Evolutionary conservation across 768 basidiomycete species (phyloP).

Genomic region (Boletus barrowsii): DNA sequence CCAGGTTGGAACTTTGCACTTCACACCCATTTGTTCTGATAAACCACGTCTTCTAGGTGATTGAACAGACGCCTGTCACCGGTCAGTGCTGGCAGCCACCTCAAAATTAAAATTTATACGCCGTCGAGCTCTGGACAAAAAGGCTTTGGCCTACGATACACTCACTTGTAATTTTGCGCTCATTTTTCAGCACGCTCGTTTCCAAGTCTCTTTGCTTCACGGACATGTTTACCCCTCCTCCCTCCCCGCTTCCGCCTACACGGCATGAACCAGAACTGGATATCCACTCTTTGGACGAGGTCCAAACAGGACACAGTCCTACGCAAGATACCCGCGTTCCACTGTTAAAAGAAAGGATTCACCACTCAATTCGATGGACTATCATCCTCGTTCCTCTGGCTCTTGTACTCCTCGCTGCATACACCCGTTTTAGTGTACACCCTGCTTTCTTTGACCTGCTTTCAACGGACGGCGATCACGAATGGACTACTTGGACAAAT

Average conservation of each 20-base stretch:
- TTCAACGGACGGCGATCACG: conserved; percentile 23
- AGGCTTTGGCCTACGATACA: conserved; percentile 13
- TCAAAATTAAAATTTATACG: background rate
- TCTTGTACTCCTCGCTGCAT: conserved; percentile 52
- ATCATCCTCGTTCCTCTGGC: conserved; percentile 54
- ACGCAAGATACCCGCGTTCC: background rate
- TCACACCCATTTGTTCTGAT: background rate
- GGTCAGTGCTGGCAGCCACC: background rate
- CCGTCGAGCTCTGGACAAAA: background rate
- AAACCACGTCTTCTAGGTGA: conserved; percentile 4
- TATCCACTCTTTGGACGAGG: background rate
- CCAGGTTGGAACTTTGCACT: conserved; percentile 4
- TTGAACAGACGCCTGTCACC: background rate
- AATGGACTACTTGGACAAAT: conserved; percentile 32
- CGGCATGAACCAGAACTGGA: conserved; percentile 5
- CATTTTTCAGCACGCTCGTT: conserved; percentile 32
- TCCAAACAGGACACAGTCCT: conserved; percentile 1
- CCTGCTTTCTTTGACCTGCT: conserved; percentile 45
- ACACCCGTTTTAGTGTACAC: conserved; percentile 50
- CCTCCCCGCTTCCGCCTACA: conserved; percentile 36
- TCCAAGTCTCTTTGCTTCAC: conserved; percentile 1
- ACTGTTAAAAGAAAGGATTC: conserved; percentile 37
- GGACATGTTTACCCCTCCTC: conserved; percentile 42
- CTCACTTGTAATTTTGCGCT: conserved; percentile 18
- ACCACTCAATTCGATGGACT: conserved; percentile 41